Base-by-base conservation (phyloP, 108 stramenopile genomes). In the Epipyxis sp. region DNA sequence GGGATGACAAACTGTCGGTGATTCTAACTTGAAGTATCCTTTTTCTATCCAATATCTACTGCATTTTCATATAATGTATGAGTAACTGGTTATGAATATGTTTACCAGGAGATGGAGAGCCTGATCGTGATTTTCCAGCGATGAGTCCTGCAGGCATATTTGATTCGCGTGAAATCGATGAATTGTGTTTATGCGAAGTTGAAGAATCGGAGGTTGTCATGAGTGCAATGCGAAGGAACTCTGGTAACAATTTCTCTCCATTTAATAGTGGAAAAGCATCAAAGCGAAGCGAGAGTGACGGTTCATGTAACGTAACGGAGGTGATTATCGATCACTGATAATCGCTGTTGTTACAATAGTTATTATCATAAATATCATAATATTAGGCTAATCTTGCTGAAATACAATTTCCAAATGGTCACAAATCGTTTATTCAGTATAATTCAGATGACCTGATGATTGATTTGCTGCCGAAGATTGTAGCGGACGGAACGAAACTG, bases 71-170 rank as follows among this genome's bases (percentile, higher is more conserved):
- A n/a, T n/a, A n/a, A n/a, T n/a, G n/a, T n/a, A n/a, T n/a, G n/a
- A n/a, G n/a, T n/a, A n/a, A n/a, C n/a, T n/a, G n/a, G n/a, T n/a
- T n/a, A n/a, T n/a, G n/a, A n/a, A n/a, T n/a, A n/a, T n/a, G n/a
- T n/a, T n/a, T n/a, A n/a, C n/a, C n/a, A n/a, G 72, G 69, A 32
- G 78, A 65, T 37, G 80, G 83, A 13, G 25, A 69, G 29, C 80
- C 80, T 0, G 83, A 84, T 61, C 0, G 42, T 16, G 83, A 84
- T 67, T 81, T 84, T 10, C 79, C 83, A 67, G 83, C 83, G 1
- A 41, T 79, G 30, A 79, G 76, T 29, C 1, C 40, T 1, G 37
- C 25, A 2, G 37, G 45, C 29, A 20, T 30, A 10, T 80, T 84
- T 68, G 39, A 39, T 16, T 13, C 59, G 35, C 42, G n/a, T 20